Evolutionary conservation across 148 eudicot genomes (phyloP), one percentile per base, ranked within the genome.

Genomic region (Vaccinium macrocarpon): DNA sequence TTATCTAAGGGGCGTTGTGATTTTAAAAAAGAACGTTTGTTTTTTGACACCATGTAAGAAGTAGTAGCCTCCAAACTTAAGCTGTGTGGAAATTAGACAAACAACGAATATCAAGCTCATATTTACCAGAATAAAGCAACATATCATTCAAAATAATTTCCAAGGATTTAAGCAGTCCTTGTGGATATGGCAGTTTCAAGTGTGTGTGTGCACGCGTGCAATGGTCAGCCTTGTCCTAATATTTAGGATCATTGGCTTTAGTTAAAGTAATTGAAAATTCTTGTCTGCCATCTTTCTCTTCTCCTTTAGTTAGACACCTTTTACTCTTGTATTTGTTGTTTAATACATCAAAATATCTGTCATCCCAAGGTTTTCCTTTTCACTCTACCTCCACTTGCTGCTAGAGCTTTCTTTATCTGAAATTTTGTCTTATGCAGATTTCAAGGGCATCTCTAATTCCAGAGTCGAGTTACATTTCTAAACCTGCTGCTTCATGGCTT

Each of bases 401-500:
- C 77, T 38, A 62, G 38, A 78, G 5, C n/a, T 79, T 62, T 83
- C 23, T 42, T 71, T 27, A 19, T 82, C 55, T 46, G 29, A 55
- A 25, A 10, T 80, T 86, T 61, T 76, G 5, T 61, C 55, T 55
- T 86, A 10, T 88, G 86, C 90, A 97, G 99, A 97, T 97, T 81
- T 86, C 95, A 53, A 93, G 89, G 91, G 98, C 94, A 70, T 93
- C 99, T 59, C 87, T 91, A 71, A 84, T 81, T 56, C 98, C 99
- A 61, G 92, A 94, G 70, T 92, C 98, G 77, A 97, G 97, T 76
- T 97, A 92, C 87, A 93, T 97, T 83, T 96, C 99, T 76, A 97
- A 95, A 91, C 98, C 98, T 61, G 98, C 99, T 82, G 98, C 98
- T 81, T 97, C 99, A 66, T 97, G 99, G 99, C 96, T 97, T 87